Conservation (phyloP, 176 grass and related monocot genomes). For the Triticum turgidum region DNA sequence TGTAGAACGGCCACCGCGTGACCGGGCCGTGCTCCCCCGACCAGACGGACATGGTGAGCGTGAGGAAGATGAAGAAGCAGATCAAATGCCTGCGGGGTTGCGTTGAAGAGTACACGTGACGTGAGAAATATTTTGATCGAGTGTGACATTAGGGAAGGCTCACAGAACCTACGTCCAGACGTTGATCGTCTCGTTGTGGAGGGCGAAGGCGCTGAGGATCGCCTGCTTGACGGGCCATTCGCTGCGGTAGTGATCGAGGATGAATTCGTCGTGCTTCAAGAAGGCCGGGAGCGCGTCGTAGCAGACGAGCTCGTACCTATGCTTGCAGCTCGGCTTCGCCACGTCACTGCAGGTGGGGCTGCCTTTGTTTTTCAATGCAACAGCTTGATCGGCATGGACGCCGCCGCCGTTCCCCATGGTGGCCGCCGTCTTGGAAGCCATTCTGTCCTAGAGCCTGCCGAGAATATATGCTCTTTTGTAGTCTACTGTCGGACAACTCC, state of each 20-base stretch:
- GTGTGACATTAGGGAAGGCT: no score
- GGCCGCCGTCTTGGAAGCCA: no score
- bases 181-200: constrained; percentile 87
- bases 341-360: neutral
- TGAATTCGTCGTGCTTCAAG: constrained; percentile 77
- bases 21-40: neutral
- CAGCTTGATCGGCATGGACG: no score
- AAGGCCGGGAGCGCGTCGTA: constrained; percentile 62
- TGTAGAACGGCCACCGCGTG: constrained; percentile 68
- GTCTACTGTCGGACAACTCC: no score
- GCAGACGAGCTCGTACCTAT: constrained; percentile 42
- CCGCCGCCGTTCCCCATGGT: no score
- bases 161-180: constrained; percentile 55
- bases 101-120: neutral
- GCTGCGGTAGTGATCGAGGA: constrained; percentile 67
- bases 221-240: constrained; percentile 69
- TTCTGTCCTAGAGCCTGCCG: no score
- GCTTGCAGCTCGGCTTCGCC: constrained; percentile 26
- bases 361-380: no score
- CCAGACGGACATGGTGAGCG: constrained; percentile 41
- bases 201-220: constrained; percentile 59
- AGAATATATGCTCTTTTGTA: no score
- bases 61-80: constrained; percentile 74
- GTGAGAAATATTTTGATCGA: neutral
- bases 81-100: constrained; percentile 52